These are phyloP conservation scores for Citrus maxima DNA, from an alignment of 345 rosid genomes.

Conservation along the genomic window DNA sequence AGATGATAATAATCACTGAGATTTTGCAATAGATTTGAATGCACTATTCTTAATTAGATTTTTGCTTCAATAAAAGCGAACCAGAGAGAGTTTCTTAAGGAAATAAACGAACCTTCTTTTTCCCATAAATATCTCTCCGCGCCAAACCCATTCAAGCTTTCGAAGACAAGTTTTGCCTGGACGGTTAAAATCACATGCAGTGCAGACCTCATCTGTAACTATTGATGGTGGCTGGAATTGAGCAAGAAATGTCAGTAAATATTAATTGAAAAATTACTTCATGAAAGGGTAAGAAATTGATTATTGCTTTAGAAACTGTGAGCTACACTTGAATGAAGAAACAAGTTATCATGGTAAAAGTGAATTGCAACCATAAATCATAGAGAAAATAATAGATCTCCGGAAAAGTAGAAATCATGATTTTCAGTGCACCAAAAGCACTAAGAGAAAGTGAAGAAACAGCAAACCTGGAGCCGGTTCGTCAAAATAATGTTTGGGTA, in stretches of 20 bases:
- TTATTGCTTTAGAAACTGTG: not conserved
- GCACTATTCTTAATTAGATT: slow-evolving; percentile 16
- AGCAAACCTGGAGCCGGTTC: slow-evolving; percentile 91
- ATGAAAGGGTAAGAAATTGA: not conserved
- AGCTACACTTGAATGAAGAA: not conserved
- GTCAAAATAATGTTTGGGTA: slow-evolving; percentile 98
- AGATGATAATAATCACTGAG: slow-evolving; percentile 89
- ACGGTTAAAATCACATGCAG: slow-evolving; percentile 96
- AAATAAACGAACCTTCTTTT: slow-evolving; percentile 64
- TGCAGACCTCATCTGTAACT: slow-evolving; percentile 86
- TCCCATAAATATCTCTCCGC: slow-evolving; percentile 86
- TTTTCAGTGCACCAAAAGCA: not conserved
- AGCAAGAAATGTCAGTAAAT: slow-evolving; percentile 19
- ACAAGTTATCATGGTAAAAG: not conserved
- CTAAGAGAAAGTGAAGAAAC: not conserved
- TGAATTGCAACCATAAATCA: not conserved
- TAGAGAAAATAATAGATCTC: slow-evolving; percentile 1
- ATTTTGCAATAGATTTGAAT: slow-evolving; percentile 15
- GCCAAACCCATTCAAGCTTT: slow-evolving; percentile 99
- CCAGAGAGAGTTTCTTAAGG: not conserved
- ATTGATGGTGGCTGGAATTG: slow-evolving; percentile 84
- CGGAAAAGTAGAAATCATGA: not conserved
- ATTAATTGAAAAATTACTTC: slow-evolving; percentile 3
- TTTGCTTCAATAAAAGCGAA: slow-evolving; percentile 16
- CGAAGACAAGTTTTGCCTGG: slow-evolving; percentile 92